Percentiles rank a stretch among this genome's conserved stretches.
Conservation (phyloP, 2,329 filamentous ascomycete genomes). For the Furcasterigmium sp. region DNA sequence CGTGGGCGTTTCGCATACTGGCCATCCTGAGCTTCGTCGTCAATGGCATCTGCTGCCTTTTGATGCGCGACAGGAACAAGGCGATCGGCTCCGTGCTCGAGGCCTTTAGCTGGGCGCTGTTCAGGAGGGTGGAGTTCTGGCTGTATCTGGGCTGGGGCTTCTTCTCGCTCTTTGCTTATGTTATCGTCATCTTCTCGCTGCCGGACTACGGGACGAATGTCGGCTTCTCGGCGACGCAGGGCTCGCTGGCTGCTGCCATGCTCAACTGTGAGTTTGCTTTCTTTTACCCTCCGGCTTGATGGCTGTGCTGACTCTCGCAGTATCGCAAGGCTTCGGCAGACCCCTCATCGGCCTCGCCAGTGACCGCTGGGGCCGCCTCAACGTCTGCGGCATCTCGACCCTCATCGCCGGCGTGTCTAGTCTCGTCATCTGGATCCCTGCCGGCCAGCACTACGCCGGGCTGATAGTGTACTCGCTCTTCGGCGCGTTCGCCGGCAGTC, state of each 20-base stretch:
- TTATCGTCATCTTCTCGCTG: constrained; percentile 71
- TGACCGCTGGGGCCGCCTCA: constrained; percentile 65
- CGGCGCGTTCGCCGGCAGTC: constrained; percentile 64
- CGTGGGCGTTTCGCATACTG: constrained; percentile 63
- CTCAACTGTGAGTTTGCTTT: constrained; percentile 52
- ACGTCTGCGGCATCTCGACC: constrained; percentile 63
- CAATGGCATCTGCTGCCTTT: constrained; percentile 56
- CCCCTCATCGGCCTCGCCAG: constrained; percentile 69
- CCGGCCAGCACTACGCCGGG: constrained; percentile 57
- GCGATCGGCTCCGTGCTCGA: constrained; percentile 61
- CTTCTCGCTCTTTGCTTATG: constrained; percentile 68
- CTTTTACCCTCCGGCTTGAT: constrained; percentile 17
- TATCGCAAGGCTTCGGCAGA: constrained; percentile 61
- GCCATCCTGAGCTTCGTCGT: constrained; percentile 59
- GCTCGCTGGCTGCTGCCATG: constrained; percentile 65
- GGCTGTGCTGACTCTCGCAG: constrained; percentile 15
- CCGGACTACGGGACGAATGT: constrained; percentile 67
- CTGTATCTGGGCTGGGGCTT: constrained; percentile 63
- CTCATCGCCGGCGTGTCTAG: constrained; percentile 59
- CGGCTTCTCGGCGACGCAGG: constrained; percentile 62
- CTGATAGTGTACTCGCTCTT: constrained; percentile 67
- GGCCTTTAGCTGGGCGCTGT: constrained; percentile 59
- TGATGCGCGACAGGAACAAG: constrained; percentile 69
- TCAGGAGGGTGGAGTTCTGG: constrained; percentile 57
- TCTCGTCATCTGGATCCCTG: constrained; percentile 69